A percentile compares a stretch with the other conserved stretches of the same genome.
Conservation (phyloP, 768 basidiomycete genomes). For the Gymnopilus dilepis region DNA sequence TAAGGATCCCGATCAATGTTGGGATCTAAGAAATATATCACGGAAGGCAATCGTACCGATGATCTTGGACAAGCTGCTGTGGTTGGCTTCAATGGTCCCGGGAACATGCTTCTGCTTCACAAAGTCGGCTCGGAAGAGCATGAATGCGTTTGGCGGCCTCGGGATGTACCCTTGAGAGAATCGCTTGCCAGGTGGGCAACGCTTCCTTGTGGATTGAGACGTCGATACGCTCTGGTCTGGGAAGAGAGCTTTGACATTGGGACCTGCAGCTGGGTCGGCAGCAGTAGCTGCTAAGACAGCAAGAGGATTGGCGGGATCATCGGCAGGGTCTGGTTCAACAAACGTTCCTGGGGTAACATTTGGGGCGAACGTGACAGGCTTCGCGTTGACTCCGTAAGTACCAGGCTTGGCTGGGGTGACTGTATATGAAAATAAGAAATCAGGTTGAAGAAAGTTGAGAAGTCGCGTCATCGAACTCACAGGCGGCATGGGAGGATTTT, state of each 20-base stretch:
- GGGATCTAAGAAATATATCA: not conserved
- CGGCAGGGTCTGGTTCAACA: constrained; percentile 24
- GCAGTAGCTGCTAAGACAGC: not conserved
- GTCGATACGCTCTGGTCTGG: constrained; percentile 25
- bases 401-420: constrained; percentile 35
- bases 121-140: constrained; percentile 84
- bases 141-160: constrained; percentile 84
- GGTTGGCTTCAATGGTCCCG: constrained; percentile 77
- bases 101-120: constrained; percentile 81
- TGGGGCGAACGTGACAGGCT: constrained; percentile 34
- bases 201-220: constrained; percentile 20
- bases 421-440: not conserved
- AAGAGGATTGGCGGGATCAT: constrained; percentile 14
- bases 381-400: constrained; percentile 27
- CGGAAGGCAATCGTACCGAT: constrained; percentile 50
- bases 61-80: constrained; percentile 76
- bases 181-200: constrained; percentile 27
- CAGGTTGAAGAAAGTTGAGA: not conserved
- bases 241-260: constrained; percentile 19
- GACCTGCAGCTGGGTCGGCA: constrained; percentile 3
- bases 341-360: constrained; percentile 35
- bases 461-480: constrained; percentile 13
- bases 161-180: constrained; percentile 65
- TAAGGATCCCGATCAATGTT: not conserved
- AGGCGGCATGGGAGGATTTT: constrained; percentile 19